Evolutionary conservation across 2,329 filamentous ascomycete species (phyloP).

Genomic region (Beauveria medogensis): DNA sequence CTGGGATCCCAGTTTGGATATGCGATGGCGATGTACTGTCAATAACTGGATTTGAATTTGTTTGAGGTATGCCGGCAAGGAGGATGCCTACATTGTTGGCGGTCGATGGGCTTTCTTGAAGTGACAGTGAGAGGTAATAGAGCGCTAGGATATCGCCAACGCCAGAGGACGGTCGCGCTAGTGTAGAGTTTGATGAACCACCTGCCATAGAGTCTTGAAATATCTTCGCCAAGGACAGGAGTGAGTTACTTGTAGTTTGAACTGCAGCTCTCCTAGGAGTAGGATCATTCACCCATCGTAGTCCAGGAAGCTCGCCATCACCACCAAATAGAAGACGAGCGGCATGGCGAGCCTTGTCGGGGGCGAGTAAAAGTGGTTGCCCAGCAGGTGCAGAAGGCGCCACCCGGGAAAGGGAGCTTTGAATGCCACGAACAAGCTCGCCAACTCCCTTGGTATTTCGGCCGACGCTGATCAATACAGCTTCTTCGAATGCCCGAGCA

Average conservation of each 20-base stretch:
- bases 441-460: constrained; percentile 62
- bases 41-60: constrained; percentile 23
- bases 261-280: constrained; percentile 70
- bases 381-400: constrained; percentile 2
- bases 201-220: constrained; percentile 93
- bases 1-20: constrained; percentile 51
- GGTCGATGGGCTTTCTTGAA: constrained; percentile 93
- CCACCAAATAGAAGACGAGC: constrained; percentile 73
- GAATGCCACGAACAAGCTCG: constrained; percentile 70
- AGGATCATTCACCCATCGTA: constrained; percentile 63
- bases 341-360: constrained; percentile 75
- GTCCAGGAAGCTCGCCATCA: constrained; percentile 69
- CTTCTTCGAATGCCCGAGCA: constrained; percentile 87
- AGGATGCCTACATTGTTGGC: constrained; percentile 98
- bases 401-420: constrained; percentile 54
- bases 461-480: constrained; percentile 80
- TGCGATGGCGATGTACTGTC: constrained; percentile 11
- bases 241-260: constrained; percentile 89
- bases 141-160: constrained; percentile 89
- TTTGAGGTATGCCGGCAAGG: constrained; percentile 85
- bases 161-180: constrained; percentile 58
- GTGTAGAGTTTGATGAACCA: constrained; percentile 46
- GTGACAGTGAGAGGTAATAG: constrained; percentile 88
- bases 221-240: constrained; percentile 92
- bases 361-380: constrained; percentile 66